Conservation (phyloP, 169 alveolate genomes). For the Cryptosporidium ubiquitum region DNA sequence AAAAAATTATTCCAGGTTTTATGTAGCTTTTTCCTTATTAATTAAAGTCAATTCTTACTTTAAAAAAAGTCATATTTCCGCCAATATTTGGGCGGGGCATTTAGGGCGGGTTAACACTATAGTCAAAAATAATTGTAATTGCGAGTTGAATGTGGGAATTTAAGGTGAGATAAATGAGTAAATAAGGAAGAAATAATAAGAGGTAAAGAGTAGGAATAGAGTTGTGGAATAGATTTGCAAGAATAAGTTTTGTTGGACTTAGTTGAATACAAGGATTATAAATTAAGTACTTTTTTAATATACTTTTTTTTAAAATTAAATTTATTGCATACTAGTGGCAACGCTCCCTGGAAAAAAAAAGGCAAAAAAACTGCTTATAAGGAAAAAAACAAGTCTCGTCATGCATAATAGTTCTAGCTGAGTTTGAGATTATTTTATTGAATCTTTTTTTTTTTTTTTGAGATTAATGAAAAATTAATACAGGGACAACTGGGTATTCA, state of each 20-base stretch:
- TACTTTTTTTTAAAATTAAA: background rate
- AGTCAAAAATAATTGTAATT: background rate
- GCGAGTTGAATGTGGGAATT: background rate
- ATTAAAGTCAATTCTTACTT: background rate
- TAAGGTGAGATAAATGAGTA: background rate
- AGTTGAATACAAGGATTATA: background rate
- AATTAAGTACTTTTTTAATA: background rate
- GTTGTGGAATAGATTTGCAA: background rate
- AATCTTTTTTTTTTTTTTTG: background rate
- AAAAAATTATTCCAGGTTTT: background rate
- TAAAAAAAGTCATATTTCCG: slow-evolving; percentile 1
- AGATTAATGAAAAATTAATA: background rate
- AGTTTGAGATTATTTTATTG: background rate
- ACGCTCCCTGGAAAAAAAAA: background rate
- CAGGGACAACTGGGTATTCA: background rate
- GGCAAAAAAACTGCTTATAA: background rate
- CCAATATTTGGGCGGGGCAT: background rate
- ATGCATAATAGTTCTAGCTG: background rate
- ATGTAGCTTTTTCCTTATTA: background rate
- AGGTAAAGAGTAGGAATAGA: background rate
- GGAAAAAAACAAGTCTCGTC: background rate
- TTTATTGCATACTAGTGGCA: background rate
- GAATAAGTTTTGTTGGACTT: background rate
- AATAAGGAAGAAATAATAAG: background rate
- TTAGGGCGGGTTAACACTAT: background rate